A percentile compares a stretch with the other conserved stretches of the same genome.
These are phyloP conservation scores for Aspergillus nidulans DNA, from an alignment of 495 filamentous ascomycete species.

Conservation along the genomic window DNA sequence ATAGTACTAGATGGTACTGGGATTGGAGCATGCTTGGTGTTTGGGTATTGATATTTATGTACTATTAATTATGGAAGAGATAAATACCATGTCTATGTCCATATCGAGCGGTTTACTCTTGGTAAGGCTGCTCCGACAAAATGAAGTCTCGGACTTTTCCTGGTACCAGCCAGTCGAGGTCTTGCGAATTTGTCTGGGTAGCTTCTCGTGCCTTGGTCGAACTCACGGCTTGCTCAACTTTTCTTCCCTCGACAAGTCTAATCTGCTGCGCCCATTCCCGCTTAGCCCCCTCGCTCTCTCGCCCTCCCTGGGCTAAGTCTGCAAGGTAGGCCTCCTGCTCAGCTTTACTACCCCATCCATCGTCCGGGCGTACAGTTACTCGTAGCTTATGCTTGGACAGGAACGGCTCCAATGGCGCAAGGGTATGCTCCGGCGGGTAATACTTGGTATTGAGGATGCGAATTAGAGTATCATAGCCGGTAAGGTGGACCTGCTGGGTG, in stretches of 20 bases:
- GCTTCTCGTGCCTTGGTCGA: slow-evolving; percentile 76
- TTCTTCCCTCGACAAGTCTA: slow-evolving; percentile 60
- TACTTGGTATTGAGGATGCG: slow-evolving; percentile 82
- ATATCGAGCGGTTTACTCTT: neutral
- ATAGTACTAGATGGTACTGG: slow-evolving; percentile 6
- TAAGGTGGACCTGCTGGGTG: slow-evolving; percentile 69
- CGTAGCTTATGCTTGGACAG: slow-evolving; percentile 65
- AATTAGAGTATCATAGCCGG: slow-evolving; percentile 83
- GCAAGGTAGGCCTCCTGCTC: slow-evolving; percentile 59
- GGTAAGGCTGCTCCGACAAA: slow-evolving; percentile 34
- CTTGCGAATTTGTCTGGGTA: slow-evolving; percentile 47
- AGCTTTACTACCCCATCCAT: slow-evolving; percentile 56
- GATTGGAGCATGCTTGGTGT: slow-evolving; percentile 16
- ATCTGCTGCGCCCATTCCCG: slow-evolving; percentile 67
- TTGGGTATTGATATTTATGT: slow-evolving; percentile 2
- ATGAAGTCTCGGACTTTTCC: slow-evolving; percentile 58
- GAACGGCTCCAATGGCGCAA: slow-evolving; percentile 60
- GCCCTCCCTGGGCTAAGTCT: slow-evolving; percentile 45
- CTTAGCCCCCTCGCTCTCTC: slow-evolving; percentile 53
- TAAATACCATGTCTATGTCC: neutral
- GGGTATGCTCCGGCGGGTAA: slow-evolving; percentile 56
- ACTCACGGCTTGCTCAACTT: slow-evolving; percentile 58
- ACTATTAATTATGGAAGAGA: neutral
- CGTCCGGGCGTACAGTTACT: slow-evolving; percentile 67
- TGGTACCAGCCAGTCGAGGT: slow-evolving; percentile 60